A percentile compares a stretch with the other conserved stretches of the same genome.
phyloP scores from a whole-genome alignment of 768 basidiomycete genomes.

The Podaxis sp. region DNA sequence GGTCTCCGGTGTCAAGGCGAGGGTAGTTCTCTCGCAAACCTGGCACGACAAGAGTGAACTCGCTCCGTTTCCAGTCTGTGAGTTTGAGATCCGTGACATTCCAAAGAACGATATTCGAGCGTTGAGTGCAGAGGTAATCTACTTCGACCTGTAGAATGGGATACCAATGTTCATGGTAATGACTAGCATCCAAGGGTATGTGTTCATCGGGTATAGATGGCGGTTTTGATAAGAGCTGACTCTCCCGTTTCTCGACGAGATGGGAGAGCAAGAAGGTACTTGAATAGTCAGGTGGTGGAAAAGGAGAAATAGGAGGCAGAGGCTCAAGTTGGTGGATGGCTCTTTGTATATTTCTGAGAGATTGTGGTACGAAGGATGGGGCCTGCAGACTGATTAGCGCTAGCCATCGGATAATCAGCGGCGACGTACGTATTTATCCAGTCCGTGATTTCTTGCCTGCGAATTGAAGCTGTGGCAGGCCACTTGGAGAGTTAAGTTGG shows the following conservation, averaged over 20 bases:
- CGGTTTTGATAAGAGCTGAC: slow-evolving; percentile 15
- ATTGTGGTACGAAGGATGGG: slow-evolving; percentile 47
- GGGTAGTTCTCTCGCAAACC: slow-evolving; percentile 28
- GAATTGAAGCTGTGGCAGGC: neutral
- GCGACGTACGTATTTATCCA: slow-evolving; percentile 46
- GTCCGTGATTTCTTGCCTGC: slow-evolving; percentile 13
- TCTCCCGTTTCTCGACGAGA: slow-evolving; percentile 29
- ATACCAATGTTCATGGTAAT: slow-evolving; percentile 11
- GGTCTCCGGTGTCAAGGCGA: slow-evolving; percentile 36
- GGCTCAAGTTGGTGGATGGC: slow-evolving; percentile 41
- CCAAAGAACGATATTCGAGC: slow-evolving; percentile 27
- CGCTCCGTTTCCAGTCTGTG: neutral
- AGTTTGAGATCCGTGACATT: slow-evolving; percentile 10
- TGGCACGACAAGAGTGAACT: slow-evolving; percentile 6
- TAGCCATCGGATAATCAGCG: neutral
- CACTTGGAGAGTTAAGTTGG: too few relatives aligned
- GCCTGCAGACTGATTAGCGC: slow-evolving; percentile 31
- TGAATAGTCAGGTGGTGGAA: slow-evolving; percentile 42
- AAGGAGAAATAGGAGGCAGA: slow-evolving; percentile 41
- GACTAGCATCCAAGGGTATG: neutral
- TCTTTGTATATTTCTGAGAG: slow-evolving; percentile 49
- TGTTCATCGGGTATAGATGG: slow-evolving; percentile 7
- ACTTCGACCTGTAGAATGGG: slow-evolving; percentile 12
- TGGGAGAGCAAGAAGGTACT: slow-evolving; percentile 39
- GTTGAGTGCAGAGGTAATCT: slow-evolving; percentile 18